Conservation (phyloP, 2,329 filamentous ascomycete species). For the Phyllosticta paracitricarpa region DNA sequence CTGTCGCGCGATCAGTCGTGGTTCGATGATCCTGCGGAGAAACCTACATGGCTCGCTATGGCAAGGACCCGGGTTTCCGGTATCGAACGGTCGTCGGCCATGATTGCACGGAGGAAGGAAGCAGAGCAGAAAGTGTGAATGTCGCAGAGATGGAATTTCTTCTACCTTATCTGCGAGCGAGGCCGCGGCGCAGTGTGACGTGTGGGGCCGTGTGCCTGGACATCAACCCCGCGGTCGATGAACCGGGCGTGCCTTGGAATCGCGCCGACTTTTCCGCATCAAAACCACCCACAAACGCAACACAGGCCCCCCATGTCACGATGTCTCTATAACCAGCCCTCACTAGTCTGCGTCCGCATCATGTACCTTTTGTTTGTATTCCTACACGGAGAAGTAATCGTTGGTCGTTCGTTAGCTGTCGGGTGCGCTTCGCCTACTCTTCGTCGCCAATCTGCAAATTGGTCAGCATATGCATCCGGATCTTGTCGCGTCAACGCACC, state of each 20-base stretch:
- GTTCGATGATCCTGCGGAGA: conserved; percentile 2
- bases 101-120: conserved; percentile 32
- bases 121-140: conserved; percentile 15
- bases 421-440: conserved; percentile 34
- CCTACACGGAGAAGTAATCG: conserved; percentile 10
- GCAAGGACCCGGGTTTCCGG: conserved; percentile 63
- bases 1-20: conserved; percentile 33
- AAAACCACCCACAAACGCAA: background rate
- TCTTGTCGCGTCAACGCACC: conserved; percentile 43
- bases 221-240: conserved; percentile 7
- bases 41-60: conserved; percentile 81
- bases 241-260: conserved; percentile 6
- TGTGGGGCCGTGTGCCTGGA: conserved; percentile 4
- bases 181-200: conserved; percentile 6
- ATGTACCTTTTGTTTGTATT: conserved; percentile 6
- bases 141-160: conserved; percentile 7
- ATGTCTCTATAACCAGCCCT: conserved; percentile 4
- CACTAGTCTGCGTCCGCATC: background rate
- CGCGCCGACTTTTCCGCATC: conserved; percentile 2
- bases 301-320: conserved; percentile 5
- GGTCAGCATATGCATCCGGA: conserved; percentile 25
- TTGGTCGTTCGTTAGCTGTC: conserved; percentile 6
- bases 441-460: conserved; percentile 58
- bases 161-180: conserved; percentile 9
- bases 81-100: conserved; percentile 6